Conservation (phyloP, 371 early-diverging fungal species). For the Neoconidiobolus thromboides region DNA sequence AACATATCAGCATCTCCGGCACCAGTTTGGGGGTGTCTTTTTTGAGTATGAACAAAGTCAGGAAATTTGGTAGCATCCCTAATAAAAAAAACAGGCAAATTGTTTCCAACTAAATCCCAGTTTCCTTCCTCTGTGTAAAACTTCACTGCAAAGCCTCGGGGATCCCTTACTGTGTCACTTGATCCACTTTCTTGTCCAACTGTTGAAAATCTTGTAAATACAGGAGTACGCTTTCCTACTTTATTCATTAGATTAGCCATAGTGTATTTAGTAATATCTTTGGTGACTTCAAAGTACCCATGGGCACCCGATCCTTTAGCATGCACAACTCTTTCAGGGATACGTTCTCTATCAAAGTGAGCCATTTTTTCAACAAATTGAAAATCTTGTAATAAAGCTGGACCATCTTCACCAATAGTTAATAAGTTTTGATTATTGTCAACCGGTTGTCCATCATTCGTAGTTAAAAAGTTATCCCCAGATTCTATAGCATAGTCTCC, state of each 20-base stretch:
- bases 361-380: slow-evolving; percentile 26
- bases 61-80: slow-evolving; percentile 43
- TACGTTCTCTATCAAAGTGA: slow-evolving; percentile 44
- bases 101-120: slow-evolving; percentile 52
- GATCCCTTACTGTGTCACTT: slow-evolving; percentile 35
- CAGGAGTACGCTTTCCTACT: slow-evolving; percentile 37
- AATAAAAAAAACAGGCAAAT: slow-evolving; percentile 41
- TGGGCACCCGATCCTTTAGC: slow-evolving; percentile 44
- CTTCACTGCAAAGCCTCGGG: slow-evolving; percentile 45
- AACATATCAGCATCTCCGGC: slow-evolving; percentile 27
- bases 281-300: slow-evolving; percentile 28
- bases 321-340: slow-evolving; percentile 44
- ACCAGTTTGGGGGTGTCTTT: slow-evolving; percentile 36
- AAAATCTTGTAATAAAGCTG: slow-evolving; percentile 17
- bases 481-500: too few relatives aligned
- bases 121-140: slow-evolving; percentile 52
- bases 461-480: neutral
- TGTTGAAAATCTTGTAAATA: slow-evolving; percentile 44
- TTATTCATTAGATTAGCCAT: slow-evolving; percentile 30
- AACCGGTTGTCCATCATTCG: slow-evolving; percentile 29
- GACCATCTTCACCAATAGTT: slow-evolving; percentile 27
- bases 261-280: slow-evolving; percentile 31
- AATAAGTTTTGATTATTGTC: slow-evolving; percentile 39
- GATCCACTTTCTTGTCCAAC: slow-evolving; percentile 40
- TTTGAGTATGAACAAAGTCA: slow-evolving; percentile 46